Conservation (phyloP, 2,329 filamentous ascomycete species). For the Diaporthe sp. region DNA sequence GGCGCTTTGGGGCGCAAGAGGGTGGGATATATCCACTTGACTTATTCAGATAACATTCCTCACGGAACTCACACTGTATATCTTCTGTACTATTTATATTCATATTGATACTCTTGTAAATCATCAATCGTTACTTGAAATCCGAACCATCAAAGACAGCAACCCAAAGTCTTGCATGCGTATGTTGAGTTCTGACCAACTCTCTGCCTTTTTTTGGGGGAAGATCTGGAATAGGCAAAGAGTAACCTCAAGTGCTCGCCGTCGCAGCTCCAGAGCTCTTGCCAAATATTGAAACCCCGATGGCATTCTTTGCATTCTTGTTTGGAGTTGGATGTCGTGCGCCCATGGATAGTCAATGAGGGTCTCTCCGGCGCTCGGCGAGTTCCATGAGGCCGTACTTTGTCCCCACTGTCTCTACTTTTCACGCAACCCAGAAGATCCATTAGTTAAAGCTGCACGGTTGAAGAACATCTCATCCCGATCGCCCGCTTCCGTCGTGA, state of each 20-base stretch:
- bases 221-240: background rate
- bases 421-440: background rate
- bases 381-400: background rate
- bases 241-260: background rate
- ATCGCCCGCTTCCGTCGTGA: background rate
- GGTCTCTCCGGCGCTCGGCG: background rate
- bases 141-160: background rate
- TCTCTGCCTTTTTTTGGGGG: background rate
- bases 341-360: background rate
- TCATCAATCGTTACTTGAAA: rapidly evolving
- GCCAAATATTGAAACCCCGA: background rate
- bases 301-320: background rate
- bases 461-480: no score
- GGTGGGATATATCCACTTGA: background rate
- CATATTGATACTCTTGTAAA: background rate
- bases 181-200: background rate
- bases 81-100: background rate
- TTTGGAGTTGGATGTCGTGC: no score
- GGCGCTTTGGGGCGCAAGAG: background rate
- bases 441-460: background rate
- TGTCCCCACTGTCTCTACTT: background rate
- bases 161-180: background rate
- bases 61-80: background rate
- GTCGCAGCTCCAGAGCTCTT: no score
- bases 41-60: constrained; percentile 8